Conservation (phyloP, 2,329 filamentous ascomycete genomes). For the Sclerotinia spermophila region DNA sequence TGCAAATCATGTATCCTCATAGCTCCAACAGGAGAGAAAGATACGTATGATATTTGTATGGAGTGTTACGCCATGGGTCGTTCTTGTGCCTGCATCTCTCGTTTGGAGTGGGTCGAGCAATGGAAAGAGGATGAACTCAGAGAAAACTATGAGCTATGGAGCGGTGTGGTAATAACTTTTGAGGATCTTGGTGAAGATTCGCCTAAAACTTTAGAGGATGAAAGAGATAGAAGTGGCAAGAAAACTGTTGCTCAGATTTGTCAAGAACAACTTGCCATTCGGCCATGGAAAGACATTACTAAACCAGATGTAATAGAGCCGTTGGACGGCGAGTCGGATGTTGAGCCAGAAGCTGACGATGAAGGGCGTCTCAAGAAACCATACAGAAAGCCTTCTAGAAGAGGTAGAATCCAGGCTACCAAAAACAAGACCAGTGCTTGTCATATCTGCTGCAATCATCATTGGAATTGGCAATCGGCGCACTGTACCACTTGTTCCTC, state of each 20-base stretch:
- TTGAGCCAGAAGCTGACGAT: conserved; percentile 58
- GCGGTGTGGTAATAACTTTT: conserved; percentile 70
- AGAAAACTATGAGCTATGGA: conserved; percentile 78
- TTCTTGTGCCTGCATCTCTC: conserved; percentile 84
- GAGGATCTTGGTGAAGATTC: conserved; percentile 66
- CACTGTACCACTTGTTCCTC: conserved; percentile 73
- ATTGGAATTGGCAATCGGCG: conserved; percentile 81
- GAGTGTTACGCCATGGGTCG: conserved; percentile 98
- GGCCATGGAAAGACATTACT: conserved; percentile 80
- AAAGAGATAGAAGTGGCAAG: conserved; percentile 61
- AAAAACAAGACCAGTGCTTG: conserved; percentile 56
- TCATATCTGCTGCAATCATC: conserved; percentile 78
- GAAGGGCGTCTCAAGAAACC: conserved; percentile 55
- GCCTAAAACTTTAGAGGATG: conserved; percentile 67
- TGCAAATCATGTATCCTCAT: conserved; percentile 76
- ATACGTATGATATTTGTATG: conserved; percentile 96
- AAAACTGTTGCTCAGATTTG: conserved; percentile 91
- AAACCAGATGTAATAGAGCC: conserved; percentile 28
- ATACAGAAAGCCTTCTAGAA: conserved; percentile 42
- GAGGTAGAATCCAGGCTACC: conserved; percentile 43
- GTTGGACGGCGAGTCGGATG: conserved; percentile 44
- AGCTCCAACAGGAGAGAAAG: conserved; percentile 67
- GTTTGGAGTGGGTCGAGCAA: conserved; percentile 87
- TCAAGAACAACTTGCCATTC: conserved; percentile 75
- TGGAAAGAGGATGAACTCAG: conserved; percentile 79